Percentiles rank a stretch among this genome's conserved stretches.
phyloP scores from a whole-genome alignment of 2,329 filamentous ascomycete species.

The Penicillium decumbens region DNA sequence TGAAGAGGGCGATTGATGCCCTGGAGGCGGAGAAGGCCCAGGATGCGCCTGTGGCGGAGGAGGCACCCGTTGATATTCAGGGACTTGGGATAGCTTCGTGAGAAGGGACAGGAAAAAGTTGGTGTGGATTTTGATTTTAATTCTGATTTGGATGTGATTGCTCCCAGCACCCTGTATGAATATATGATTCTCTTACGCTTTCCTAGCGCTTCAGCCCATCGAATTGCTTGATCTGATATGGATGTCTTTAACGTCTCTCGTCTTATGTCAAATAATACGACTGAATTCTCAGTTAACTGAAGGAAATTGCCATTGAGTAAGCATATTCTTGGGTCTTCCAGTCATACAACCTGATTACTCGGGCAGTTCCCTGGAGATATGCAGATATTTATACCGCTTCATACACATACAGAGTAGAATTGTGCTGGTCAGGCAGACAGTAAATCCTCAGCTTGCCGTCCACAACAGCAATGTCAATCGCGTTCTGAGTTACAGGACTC shows the following conservation, averaged over 20 bases:
- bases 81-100: background rate
- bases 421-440: conserved; percentile 47
- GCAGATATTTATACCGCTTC: conserved; percentile 32
- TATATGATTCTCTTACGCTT: background rate
- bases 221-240: background rate
- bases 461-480: conserved; percentile 46
- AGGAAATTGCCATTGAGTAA: background rate
- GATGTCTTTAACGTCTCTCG: background rate
- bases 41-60: background rate
- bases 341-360: background rate
- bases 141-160: background rate
- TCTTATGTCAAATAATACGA: background rate
- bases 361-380: background rate
- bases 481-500: conserved; percentile 46
- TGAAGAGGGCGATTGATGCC: conserved; percentile 68
- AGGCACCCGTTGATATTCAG: background rate
- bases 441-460: conserved; percentile 46
- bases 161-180: background rate
- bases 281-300: background rate
- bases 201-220: background rate
- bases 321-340: background rate
- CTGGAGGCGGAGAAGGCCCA: conserved; percentile 45
- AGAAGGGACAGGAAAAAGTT: background rate
- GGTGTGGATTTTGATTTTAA: background rate
- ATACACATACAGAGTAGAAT: conserved; percentile 47